phyloP scores from a whole-genome alignment of 2,329 filamentous ascomycete genomes.

The Aspergillus melleus region DNA sequence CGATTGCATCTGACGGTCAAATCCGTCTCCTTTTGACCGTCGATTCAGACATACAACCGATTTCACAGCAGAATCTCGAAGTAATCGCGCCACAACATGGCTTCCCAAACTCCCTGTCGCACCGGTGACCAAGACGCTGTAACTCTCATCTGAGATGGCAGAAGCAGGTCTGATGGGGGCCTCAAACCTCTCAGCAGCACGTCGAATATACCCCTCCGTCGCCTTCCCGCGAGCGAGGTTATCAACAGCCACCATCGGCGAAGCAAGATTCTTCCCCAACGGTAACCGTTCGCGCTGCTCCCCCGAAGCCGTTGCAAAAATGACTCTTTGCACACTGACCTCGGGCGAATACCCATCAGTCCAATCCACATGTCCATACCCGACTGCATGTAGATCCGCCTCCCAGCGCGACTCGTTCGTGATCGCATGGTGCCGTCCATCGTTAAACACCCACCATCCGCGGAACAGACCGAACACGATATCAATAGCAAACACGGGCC shows the following conservation, averaged over 20 bases:
- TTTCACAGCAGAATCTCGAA: conserved; percentile 28
- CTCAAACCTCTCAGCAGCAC: conserved; percentile 23
- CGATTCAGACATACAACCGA: conserved; percentile 52
- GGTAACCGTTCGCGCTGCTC: conserved; percentile 5
- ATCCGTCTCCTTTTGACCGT: conserved; percentile 24
- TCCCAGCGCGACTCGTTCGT: conserved; percentile 25
- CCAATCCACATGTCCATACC: conserved; percentile 37
- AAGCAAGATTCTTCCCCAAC: conserved; percentile 4
- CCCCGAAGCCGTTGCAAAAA: conserved; percentile 26
- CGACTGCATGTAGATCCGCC: conserved; percentile 26
- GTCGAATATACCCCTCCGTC: conserved; percentile 24
- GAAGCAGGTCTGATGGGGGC: neutral
- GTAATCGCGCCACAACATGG: conserved; percentile 41
- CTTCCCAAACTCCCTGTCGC: conserved; percentile 43
- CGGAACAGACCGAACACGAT: conserved; percentile 37
- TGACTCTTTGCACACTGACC: conserved; percentile 21
- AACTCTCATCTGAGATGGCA: neutral
- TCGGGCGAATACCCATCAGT: conserved; percentile 31
- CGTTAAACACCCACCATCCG: conserved; percentile 43
- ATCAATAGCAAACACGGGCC: conserved; percentile 30
- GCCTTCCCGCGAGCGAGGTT: conserved; percentile 14
- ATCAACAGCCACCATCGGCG: neutral
- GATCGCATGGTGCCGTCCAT: conserved; percentile 36
- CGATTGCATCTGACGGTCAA: conserved; percentile 37
- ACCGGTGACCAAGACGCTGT: conserved; percentile 44